Evolutionary conservation across 257 asterid species (phyloP), one percentile per base, ranked within the genome.

Genomic region (Nicotiana paniculata): DNA sequence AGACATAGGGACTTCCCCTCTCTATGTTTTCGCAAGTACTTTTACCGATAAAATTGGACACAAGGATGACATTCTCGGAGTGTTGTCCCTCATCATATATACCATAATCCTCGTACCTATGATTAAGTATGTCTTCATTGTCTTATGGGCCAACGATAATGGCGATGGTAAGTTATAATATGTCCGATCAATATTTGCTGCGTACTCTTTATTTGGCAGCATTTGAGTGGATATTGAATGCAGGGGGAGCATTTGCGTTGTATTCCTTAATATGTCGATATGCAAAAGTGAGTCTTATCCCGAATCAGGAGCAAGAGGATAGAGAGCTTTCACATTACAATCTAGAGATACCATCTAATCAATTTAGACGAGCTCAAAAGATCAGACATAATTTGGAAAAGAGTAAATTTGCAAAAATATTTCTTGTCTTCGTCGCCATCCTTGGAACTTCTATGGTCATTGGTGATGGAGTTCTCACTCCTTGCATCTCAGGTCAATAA

Each of bases 381-480:
- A 85, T 91, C 18, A 93, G 91, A 77, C 72, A 70, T 32, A 89
- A 55, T 74, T 67, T 93, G 0, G 97, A 93, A 68, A 91, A 55
- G 8, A 93, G 95, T 84, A 78, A 24, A 51, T 33, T 77, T 32
- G 90, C 93, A 5, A 92, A 89, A 85, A n/a, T 87, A n/a, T 13
- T 92, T 28, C 91, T 93, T 11, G 89, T 93, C 43, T 89, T 91
- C 5, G 87, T 84, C 26, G 79, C 98, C 33, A 90, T 92, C 72
- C 91, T 93, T 3, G 96, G 98, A 46, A 93, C 97, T 18, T 90
- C 95, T 2, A 92, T 92, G 97, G 98, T 92, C 13, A 93, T 93
- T 17, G 98, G 97, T 0, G 97, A 93, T 58, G 97, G 97, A 5
- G 90, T 93, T 70, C 89, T 93, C 2, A 93, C 98, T 32, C 98